These are phyloP conservation scores for Calonectria leucothoes DNA, from an alignment of 2,329 filamentous ascomycete genomes.

Conservation along the genomic window DNA sequence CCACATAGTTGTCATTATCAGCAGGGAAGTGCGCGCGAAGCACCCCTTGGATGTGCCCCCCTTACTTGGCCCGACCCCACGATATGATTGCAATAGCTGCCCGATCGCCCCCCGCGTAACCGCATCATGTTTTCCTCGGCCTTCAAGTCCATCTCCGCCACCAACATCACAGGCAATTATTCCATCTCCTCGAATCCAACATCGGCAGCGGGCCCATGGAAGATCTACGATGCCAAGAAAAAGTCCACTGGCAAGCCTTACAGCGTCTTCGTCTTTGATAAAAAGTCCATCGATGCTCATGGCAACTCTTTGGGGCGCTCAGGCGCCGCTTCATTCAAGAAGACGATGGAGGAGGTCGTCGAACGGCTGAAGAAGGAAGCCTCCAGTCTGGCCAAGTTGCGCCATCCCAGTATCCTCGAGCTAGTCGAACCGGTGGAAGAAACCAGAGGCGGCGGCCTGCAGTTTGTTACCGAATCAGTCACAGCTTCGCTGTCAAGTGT, in stretches of 20 bases:
- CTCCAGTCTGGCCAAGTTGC: constrained; percentile 84
- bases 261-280: constrained; percentile 95
- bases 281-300: constrained; percentile 80
- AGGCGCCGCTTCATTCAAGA: constrained; percentile 76
- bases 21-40: constrained; percentile 5
- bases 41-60: not conserved
- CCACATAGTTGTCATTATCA: not conserved
- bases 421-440: constrained; percentile 96
- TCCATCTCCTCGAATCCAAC: constrained; percentile 79
- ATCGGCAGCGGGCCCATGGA: constrained; percentile 93
- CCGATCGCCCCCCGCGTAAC: constrained; percentile 28
- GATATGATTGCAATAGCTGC: constrained; percentile 42
- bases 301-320: constrained; percentile 53
- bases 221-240: constrained; percentile 97
- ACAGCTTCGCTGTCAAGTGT: constrained; percentile 88
- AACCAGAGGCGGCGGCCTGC: constrained; percentile 87
- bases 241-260: constrained; percentile 91
- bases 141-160: constrained; percentile 89
- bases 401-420: constrained; percentile 93
- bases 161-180: constrained; percentile 94
- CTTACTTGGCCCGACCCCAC: constrained; percentile 24
- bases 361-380: constrained; percentile 94
- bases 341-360: constrained; percentile 87
- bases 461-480: constrained; percentile 95
- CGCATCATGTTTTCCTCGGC: constrained; percentile 87